These are phyloP conservation scores for Pinus tabuliformis DNA, from an alignment of 75 land plant species.

Conservation along the genomic window DNA sequence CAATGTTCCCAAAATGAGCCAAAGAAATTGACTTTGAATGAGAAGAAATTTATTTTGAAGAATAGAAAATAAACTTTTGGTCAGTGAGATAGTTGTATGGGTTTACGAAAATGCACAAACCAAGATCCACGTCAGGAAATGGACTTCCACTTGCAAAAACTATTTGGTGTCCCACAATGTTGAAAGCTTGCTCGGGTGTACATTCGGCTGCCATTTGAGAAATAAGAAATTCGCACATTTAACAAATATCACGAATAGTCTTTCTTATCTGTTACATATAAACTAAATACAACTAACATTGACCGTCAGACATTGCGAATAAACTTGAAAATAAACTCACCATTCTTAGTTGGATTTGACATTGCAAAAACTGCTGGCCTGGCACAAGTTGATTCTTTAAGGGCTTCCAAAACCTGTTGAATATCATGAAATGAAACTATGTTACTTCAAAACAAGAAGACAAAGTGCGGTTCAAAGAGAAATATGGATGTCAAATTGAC, in stretches of 20 bases:
- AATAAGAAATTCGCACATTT: not conserved
- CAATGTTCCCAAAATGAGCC: not conserved
- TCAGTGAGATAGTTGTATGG: not conserved
- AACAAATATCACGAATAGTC: not conserved
- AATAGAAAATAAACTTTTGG: too few relatives aligned
- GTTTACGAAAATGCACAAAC: conserved; percentile 27
- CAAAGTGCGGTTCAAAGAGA: not conserved
- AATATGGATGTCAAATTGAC: not conserved
- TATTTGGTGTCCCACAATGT: conserved; percentile 72
- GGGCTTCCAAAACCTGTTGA: conserved; percentile 82
- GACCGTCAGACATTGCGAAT: not conserved
- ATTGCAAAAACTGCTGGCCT: conserved; percentile 98
- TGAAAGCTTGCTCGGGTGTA: conserved; percentile 92
- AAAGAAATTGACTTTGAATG: not conserved
- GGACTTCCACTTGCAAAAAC: conserved; percentile 99
- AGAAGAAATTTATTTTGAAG: not conserved
- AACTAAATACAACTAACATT: not conserved
- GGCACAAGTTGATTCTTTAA: conserved; percentile 71
- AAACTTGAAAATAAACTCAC: conserved; percentile 22
- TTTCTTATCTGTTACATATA: not conserved
- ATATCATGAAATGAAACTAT: not conserved
- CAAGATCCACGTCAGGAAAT: conserved; percentile 85
- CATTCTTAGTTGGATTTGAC: conserved; percentile 98
- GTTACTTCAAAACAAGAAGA: not conserved
- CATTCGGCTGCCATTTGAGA: conserved; percentile 76